Percentiles rank a stretch among this genome's conserved stretches.
These are phyloP conservation scores for Mrakia frigida DNA, from an alignment of 768 basidiomycete species.

Conservation along the genomic window DNA sequence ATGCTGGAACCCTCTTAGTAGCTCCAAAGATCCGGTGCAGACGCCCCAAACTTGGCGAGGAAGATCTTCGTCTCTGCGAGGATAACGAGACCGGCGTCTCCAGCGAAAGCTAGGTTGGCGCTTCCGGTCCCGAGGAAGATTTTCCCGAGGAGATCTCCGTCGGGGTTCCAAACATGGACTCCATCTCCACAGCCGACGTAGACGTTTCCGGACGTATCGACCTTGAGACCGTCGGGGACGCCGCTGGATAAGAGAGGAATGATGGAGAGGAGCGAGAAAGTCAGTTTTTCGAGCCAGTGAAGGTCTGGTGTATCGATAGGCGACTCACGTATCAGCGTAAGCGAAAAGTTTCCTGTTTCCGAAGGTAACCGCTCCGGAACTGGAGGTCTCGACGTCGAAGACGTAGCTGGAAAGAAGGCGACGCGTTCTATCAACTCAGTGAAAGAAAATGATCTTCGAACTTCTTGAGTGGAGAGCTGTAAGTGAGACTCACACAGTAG, in stretches of 20 bases:
- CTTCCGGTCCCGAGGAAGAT: conserved; percentile 52
- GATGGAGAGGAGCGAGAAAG: too few relatives aligned
- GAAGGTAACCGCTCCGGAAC: conserved; percentile 47
- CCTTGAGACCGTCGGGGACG: conserved; percentile 61
- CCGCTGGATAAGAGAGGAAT: conserved; percentile 67
- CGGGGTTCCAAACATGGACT: conserved; percentile 56
- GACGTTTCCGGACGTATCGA: conserved; percentile 62
- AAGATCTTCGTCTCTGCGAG: conserved; percentile 48
- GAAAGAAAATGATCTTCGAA: neutral
- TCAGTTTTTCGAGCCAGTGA: neutral
- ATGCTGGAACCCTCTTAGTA: neutral
- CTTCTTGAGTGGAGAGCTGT: neutral
- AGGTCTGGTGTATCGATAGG: conserved; percentile 46
- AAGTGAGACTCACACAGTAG: conserved; percentile 56
- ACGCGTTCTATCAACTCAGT: neutral
- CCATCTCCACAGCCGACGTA: conserved; percentile 64
- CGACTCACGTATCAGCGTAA: conserved; percentile 53
- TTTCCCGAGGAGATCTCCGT: conserved; percentile 60
- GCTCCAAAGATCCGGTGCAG: neutral
- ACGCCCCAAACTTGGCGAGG: conserved; percentile 45
- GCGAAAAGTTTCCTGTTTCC: conserved; percentile 63
- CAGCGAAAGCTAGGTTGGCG: conserved; percentile 50
- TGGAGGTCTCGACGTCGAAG: conserved; percentile 56
- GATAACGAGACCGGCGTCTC: conserved; percentile 47
- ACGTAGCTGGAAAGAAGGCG: conserved; percentile 51